Evolutionary conservation across 805 yeast species (phyloP).

Genomic region (Danielozyma ontarioensis): DNA sequence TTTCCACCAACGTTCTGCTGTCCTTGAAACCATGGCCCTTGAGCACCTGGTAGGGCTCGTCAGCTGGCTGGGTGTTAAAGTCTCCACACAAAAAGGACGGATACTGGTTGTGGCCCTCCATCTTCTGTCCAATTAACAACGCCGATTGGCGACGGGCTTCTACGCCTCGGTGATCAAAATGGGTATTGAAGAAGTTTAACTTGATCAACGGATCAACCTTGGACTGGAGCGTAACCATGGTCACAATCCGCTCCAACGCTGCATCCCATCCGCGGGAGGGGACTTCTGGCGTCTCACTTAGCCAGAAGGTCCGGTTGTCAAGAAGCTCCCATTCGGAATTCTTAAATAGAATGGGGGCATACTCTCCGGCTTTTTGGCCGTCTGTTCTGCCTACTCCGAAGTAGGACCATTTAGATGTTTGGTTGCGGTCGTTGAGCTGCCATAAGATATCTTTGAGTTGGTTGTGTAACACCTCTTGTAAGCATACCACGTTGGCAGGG

Average conservation of each 20-base stretch:
- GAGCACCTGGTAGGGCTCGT: constrained; percentile 37
- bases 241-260: constrained; percentile 34
- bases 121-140: constrained; percentile 34
- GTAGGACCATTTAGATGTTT: constrained; percentile 22
- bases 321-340: constrained; percentile 24
- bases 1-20: constrained; percentile 24
- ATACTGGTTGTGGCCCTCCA: constrained; percentile 24
- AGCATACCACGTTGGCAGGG: constrained; percentile 32
- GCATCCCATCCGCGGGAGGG: constrained; percentile 43
- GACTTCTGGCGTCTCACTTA: constrained; percentile 32
- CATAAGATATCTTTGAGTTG: constrained; percentile 28
- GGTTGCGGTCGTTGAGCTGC: constrained; percentile 17
- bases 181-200: constrained; percentile 34
- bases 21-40: constrained; percentile 33
- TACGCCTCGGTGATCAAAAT: constrained; percentile 38
- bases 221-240: constrained; percentile 30
- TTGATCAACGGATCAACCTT: constrained; percentile 22
- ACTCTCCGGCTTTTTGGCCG: constrained; percentile 27
- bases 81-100: constrained; percentile 40
- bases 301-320: constrained; percentile 33
- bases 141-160: constrained; percentile 32
- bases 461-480: constrained; percentile 34
- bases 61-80: constrained; percentile 37
- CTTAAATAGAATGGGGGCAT: constrained; percentile 32
- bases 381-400: constrained; percentile 35